Evolutionary conservation across 2,329 filamentous ascomycete genomes (phyloP).

Genomic region (Botryotinia narcissicola): DNA sequence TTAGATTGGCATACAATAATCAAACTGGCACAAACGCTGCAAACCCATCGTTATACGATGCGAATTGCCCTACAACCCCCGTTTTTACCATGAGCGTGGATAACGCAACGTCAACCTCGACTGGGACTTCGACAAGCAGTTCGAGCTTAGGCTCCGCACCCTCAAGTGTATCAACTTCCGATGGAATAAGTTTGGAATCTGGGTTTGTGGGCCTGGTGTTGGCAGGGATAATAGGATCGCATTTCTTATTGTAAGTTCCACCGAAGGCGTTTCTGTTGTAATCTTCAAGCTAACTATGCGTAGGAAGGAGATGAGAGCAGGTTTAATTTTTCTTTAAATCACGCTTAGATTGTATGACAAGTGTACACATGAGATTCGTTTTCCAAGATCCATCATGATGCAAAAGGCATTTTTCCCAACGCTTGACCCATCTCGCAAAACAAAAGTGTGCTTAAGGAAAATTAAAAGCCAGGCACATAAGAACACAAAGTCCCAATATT

Average conservation of each 20-base stretch:
- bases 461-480: not conserved
- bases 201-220: not conserved
- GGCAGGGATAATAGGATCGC: not conserved
- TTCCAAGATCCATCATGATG: not conserved
- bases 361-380: not conserved
- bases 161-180: not conserved
- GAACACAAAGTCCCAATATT: not conserved
- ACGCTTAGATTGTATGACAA: not conserved
- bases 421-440: not conserved
- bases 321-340: not conserved
- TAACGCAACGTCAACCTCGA: not conserved
- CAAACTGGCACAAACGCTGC: conserved; percentile 20
- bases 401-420: not conserved
- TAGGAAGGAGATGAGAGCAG: not conserved
- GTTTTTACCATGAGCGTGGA: too few relatives aligned
- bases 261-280: not conserved
- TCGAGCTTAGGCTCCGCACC: not conserved
- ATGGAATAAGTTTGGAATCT: not conserved
- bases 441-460: not conserved
- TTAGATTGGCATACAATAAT: conserved; percentile 23
- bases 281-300: not conserved
- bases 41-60: conserved; percentile 16
- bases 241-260: not conserved
- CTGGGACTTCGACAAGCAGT: not conserved
- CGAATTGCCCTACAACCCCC: not conserved